Conservation (phyloP, 2,329 filamentous ascomycete species). For the Chlorencoelia australis region DNA sequence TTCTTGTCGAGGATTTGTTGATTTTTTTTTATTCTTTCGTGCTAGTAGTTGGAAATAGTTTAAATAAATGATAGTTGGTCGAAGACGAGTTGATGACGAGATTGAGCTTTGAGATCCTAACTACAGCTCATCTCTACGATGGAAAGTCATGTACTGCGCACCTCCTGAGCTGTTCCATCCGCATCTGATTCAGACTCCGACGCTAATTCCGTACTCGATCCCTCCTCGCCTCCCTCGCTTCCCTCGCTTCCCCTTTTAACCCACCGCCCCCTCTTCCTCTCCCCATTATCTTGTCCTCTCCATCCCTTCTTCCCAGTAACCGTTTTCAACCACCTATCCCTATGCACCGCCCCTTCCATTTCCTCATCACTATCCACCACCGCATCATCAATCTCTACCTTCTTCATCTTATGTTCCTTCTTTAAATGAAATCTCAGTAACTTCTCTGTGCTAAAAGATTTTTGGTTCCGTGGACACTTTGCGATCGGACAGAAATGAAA, state of each 20-base stretch:
- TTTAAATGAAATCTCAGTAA: constrained; percentile 36
- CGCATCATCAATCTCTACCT: constrained; percentile 44
- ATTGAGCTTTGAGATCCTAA: too few species aligned
- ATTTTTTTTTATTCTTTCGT: too few species aligned
- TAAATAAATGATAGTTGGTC: too few species aligned
- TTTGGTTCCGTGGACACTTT: constrained; percentile 28
- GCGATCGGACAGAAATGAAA: constrained; percentile 29
- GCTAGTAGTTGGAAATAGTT: too few species aligned
- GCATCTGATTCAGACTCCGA: too few species aligned
- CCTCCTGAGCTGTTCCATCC: too few species aligned
- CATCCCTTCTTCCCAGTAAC: constrained; percentile 27
- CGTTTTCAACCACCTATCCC: constrained; percentile 55
- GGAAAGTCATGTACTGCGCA: too few species aligned
- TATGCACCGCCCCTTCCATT: constrained; percentile 52
- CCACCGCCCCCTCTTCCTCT: constrained; percentile 27
- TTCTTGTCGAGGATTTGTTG: too few species aligned
- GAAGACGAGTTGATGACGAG: too few species aligned
- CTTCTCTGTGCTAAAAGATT: constrained; percentile 29
- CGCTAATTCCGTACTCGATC: background rate
- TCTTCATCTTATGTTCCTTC: constrained; percentile 33
- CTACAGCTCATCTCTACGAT: too few species aligned
- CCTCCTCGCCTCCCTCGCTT: too few species aligned
- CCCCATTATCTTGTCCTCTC: constrained; percentile 9
- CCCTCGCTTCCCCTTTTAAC: background rate
- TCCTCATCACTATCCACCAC: constrained; percentile 30